Base-by-base conservation (phyloP, 2,329 filamentous ascomycete genomes). In the Exophiala calicioides region DNA sequence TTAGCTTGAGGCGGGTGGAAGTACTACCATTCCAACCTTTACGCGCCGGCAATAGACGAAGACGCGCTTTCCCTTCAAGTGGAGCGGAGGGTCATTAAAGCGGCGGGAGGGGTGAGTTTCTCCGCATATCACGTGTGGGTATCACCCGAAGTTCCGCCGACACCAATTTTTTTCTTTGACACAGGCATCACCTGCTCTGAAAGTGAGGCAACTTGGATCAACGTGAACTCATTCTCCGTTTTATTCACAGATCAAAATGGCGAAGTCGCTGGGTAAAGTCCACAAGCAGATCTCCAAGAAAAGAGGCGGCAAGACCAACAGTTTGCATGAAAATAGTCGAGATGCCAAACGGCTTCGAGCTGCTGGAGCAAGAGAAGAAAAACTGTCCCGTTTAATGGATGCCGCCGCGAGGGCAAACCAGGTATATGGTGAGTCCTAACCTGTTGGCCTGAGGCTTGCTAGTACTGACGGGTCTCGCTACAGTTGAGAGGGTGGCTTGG, bases 241-340 rank as follows among this genome's bases (percentile, higher is more conserved):
- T 27, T 13, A 21, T 12, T n/a, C n/a, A n/a, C n/a, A n/a, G n/a
- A n/a, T n/a, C n/a, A n/a, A n/a, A 18, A 95, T 95, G 90, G 80
- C 88, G 10, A 85, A 82, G 63, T 81, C 84, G 33, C 71, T 96
- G 5, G 73, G 81, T 55, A 97, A 96, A 66, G 86, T 93, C 15
- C 81, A 86, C 54, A 97, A 97, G 72, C 82, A 89, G 56, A 91
- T 97, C 56, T 75, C 82, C 24, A 95, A 95, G 74, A 96, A 96
- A 78, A 82, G 86, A 57, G 81, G 82, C 56, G 82, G 82, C 15
- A 81, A 82, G 29, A 78, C 88, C 35, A 83, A 84, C 21, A 78
- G 85, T 9, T 77, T 97, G 16, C 91, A 97, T 63, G 86, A 90
- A 68, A 89, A 89, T 65, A 95, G 90, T 51, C 79, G 93, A 57